A percentile compares a stretch with the other conserved stretches of the same genome.
These are phyloP conservation scores for Neltuma alba DNA, from an alignment of 306 rosid genomes.

Conservation along the genomic window DNA sequence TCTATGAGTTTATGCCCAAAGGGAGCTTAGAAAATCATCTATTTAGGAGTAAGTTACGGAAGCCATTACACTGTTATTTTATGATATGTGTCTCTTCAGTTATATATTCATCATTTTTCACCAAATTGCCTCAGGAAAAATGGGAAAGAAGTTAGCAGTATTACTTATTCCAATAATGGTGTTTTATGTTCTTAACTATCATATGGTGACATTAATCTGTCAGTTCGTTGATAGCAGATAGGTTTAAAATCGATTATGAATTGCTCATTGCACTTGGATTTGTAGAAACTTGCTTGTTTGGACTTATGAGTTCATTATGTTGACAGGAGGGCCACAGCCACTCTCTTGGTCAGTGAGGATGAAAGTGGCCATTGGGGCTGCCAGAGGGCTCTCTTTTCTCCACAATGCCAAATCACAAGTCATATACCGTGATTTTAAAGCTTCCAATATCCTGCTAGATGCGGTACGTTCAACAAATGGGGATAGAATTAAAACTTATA, in stretches of 20 bases:
- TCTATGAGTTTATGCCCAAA: conserved; percentile 85
- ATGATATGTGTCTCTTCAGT: not conserved
- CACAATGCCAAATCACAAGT: conserved; percentile 84
- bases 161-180: conserved; percentile 4
- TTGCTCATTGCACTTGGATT: conserved; percentile 3
- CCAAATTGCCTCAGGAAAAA: not conserved
- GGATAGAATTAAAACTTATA: not conserved
- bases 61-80: not conserved
- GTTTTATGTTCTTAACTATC: conserved; percentile 3
- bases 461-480: conserved; percentile 52
- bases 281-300: not conserved
- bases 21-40: conserved; percentile 95
- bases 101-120: not conserved
- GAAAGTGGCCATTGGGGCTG: conserved; percentile 91
- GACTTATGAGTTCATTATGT: conserved; percentile 31
- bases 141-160: not conserved
- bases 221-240: not conserved
- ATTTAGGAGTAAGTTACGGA: conserved; percentile 72
- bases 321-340: conserved; percentile 85
- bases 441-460: conserved; percentile 82
- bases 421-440: conserved; percentile 92
- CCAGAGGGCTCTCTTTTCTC: conserved; percentile 83
- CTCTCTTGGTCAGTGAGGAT: conserved; percentile 86
- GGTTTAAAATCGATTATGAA: not conserved
- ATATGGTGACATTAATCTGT: conserved; percentile 11